These are phyloP conservation scores for Alternaria brassicae DNA, from an alignment of 2,329 filamentous ascomycete genomes.

Conservation along the genomic window DNA sequence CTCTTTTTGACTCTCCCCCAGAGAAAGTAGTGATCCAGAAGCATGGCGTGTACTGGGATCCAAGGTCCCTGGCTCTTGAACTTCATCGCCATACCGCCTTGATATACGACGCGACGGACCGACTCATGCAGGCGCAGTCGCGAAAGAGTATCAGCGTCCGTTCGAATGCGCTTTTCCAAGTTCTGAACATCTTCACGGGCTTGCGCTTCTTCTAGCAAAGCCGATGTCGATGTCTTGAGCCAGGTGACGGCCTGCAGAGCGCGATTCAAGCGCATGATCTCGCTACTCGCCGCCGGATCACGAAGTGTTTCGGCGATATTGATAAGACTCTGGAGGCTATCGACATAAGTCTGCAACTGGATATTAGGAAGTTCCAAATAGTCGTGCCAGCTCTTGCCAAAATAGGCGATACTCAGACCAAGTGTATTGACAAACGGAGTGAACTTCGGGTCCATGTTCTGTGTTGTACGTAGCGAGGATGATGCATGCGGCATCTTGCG, in stretches of 20 bases:
- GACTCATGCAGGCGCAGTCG: conserved; percentile 26
- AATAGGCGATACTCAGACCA: conserved; percentile 33
- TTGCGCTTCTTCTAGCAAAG: conserved; percentile 24
- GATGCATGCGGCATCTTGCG: conserved; percentile 34
- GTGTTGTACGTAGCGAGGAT: conserved; percentile 33
- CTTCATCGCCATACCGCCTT: conserved; percentile 39
- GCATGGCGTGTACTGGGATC: conserved; percentile 37
- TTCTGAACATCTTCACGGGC: conserved; percentile 33
- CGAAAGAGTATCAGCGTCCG: conserved; percentile 23
- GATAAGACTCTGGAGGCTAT: conserved; percentile 24
- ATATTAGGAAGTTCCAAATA: conserved; percentile 32
- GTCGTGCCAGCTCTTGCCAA: conserved; percentile 40
- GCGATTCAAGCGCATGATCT: conserved; percentile 18
- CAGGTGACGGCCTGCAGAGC: conserved; percentile 23
- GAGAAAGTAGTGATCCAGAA: conserved; percentile 41
- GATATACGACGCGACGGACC: conserved; percentile 27
- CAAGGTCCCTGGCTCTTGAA: conserved; percentile 41
- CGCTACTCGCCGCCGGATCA: conserved; percentile 5
- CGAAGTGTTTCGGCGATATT: conserved; percentile 9
- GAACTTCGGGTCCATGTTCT: conserved; percentile 33
- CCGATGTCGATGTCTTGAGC: conserved; percentile 18
- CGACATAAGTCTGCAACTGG: conserved; percentile 33
- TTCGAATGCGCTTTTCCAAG: conserved; percentile 34
- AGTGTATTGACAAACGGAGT: conserved; percentile 34
- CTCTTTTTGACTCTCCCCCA: conserved; percentile 39